Base-by-base conservation (phyloP, 306 rosid genomes). In the Psophocarpus tetragonolobus region DNA sequence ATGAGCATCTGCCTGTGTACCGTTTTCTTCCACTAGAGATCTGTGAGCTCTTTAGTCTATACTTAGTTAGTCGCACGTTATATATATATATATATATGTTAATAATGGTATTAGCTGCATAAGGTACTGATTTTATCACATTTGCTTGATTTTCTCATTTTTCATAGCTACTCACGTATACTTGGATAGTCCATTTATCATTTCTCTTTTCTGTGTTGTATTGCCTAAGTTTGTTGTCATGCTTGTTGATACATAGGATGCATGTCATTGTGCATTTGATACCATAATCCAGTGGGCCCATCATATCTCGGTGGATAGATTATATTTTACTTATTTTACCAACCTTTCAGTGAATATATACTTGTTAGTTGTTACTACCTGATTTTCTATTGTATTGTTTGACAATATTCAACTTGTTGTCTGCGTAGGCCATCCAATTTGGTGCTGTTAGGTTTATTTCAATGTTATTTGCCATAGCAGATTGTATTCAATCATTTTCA, bases 361-460 rank as follows among this genome's bases (percentile, higher is more conserved):
- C 68, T 50, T 80, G 62, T 38, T 45, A 10, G 62, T 50, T 80
- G 62, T 38, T 45, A 10, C 44, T 86, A 64, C 61, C 54, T 82
- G 79, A 29, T 48, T 54, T 60, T 18, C 64, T 81, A 68, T 74
- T 75, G 30, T 41, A 45, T 56, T 74, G 70, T 61, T 81, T 78
- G 77, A 68, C 36, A 69, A 57, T 23, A 18, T 64, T 15, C 33
- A 27, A 62, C 75, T 74, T 85, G 42, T 79, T 80, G 29, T 36
- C 5, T 54, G 9, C 77, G 77, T 87, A 95, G 98, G 91, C 78
- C 74, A 89, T 92, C 75, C 97, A 95, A 87, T 67, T 87, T 29
- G 91, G 93, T 79, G 97, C 97, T 71, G 88, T 93, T 68, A 89
- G 85, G 85, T 89, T 95, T 36, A 48, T 92, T 30, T 89, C 98